These are phyloP conservation scores for Megacollybia marginata DNA, from an alignment of 768 basidiomycete genomes.

Conservation along the genomic window DNA sequence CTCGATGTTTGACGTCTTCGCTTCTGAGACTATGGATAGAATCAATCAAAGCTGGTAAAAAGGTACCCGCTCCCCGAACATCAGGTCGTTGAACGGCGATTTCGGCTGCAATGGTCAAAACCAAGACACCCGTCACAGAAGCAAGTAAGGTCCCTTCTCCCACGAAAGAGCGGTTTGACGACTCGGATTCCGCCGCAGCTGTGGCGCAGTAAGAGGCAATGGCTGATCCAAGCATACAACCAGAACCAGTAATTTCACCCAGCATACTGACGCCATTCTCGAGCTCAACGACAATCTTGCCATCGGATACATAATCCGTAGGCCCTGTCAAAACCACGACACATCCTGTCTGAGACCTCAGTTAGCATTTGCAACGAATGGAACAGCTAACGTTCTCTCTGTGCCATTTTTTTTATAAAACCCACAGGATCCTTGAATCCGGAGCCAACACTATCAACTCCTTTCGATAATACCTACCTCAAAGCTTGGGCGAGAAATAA, in stretches of 20 bases:
- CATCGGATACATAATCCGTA: constrained; percentile 82
- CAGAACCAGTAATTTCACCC: constrained; percentile 81
- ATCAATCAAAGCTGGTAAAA: constrained; percentile 59
- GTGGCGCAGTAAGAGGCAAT: constrained; percentile 79
- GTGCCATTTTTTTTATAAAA: constrained; percentile 66
- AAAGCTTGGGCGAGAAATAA: neutral
- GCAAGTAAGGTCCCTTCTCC: constrained; percentile 72
- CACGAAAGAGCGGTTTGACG: constrained; percentile 31
- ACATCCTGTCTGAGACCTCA: constrained; percentile 43
- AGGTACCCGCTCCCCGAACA: constrained; percentile 58
- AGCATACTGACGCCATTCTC: constrained; percentile 71
- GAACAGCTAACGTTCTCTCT: constrained; percentile 59
- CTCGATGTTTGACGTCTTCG: constrained; percentile 2
- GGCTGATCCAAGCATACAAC: constrained; percentile 74
- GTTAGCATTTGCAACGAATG: neutral
- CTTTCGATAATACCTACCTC: constrained; percentile 59
- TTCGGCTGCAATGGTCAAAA: constrained; percentile 57
- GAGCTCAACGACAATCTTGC: constrained; percentile 55
- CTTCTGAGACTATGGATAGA: constrained; percentile 35
- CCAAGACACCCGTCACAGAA: constrained; percentile 62
- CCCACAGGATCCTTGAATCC: constrained; percentile 70
- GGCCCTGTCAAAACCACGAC: constrained; percentile 77
- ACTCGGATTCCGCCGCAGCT: constrained; percentile 39
- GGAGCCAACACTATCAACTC: constrained; percentile 78
- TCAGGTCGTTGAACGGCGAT: constrained; percentile 39